These are phyloP conservation scores for Scenedesmus sp. DNA, from an alignment of 163 green algal species.

Conservation along the genomic window DNA sequence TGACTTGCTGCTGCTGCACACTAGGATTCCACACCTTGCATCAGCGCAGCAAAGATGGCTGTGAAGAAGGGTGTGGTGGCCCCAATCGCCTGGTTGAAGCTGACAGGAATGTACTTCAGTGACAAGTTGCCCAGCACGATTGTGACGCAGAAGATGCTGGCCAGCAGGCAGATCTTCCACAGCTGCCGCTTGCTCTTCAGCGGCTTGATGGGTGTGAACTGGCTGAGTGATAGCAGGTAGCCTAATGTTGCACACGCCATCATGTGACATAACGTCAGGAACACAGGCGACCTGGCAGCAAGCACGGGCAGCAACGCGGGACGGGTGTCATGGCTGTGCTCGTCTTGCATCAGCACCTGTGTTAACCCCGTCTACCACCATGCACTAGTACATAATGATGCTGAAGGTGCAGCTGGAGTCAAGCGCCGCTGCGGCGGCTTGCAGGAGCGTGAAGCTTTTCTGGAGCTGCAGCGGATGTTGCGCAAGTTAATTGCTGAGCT, in stretches of 20 bases:
- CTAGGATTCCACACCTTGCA: conserved; percentile 71
- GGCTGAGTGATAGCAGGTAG: conserved; percentile 58
- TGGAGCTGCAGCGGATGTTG: neutral
- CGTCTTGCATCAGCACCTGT: neutral
- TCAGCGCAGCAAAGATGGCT: conserved; percentile 78
- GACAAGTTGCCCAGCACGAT: conserved; percentile 95
- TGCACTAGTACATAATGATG: neutral
- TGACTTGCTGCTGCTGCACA: neutral
- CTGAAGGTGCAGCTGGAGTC: neutral
- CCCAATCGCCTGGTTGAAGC: conserved; percentile 95
- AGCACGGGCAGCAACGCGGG: no score
- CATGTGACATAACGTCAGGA: conserved; percentile 97
- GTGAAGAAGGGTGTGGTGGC: conserved; percentile 96
- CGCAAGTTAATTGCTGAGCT: no score
- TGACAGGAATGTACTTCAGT: conserved; percentile 93
- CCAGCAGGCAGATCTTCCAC: conserved; percentile 86
- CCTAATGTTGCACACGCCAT: conserved; percentile 82
- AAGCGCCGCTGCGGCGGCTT: no score
- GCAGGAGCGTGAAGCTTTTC: neutral
- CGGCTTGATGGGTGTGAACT: conserved; percentile 70
- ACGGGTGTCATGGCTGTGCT: conserved; percentile 8
- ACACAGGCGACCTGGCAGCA: conserved; percentile 74
- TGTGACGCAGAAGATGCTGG: conserved; percentile 88
- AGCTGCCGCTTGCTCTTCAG: conserved; percentile 84
- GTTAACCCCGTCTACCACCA: neutral